These are phyloP conservation scores for Mrakia gelida DNA, from an alignment of 768 basidiomycete species.

Conservation along the genomic window DNA sequence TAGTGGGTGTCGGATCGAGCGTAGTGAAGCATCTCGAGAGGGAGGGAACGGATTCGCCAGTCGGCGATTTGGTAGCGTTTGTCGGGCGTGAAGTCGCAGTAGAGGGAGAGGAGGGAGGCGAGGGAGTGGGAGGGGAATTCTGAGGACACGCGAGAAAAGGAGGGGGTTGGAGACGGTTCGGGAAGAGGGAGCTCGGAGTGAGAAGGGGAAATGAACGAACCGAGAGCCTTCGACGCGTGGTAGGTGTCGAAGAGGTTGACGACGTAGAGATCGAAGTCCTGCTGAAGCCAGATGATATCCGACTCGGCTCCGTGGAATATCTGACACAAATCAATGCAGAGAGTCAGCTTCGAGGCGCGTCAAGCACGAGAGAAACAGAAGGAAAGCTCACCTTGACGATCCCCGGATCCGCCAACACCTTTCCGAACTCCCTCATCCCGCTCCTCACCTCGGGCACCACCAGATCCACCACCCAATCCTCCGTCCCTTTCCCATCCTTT, in stretches of 20 bases:
- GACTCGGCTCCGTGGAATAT: constrained; percentile 92
- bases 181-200: too few species aligned
- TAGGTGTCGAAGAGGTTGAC: constrained; percentile 97
- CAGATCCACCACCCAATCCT: constrained; percentile 81
- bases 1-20: constrained; percentile 96
- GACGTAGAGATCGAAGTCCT: constrained; percentile 87
- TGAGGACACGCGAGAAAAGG: constrained; percentile 40
- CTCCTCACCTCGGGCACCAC: constrained; percentile 60
- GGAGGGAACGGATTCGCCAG: constrained; percentile 92
- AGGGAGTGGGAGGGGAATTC: constrained; percentile 81
- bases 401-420: constrained; percentile 75
- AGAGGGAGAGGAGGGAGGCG: constrained; percentile 76
- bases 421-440: constrained; percentile 67
- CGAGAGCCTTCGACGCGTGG: constrained; percentile 82
- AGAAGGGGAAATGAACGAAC: constrained; percentile 45
- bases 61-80: constrained; percentile 96
- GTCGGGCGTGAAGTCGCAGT: constrained; percentile 83
- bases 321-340: constrained; percentile 45
- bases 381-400: constrained; percentile 67
- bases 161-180: neutral
- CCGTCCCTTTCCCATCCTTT: neutral
- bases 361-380: neutral
- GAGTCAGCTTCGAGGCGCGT: neutral
- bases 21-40: constrained; percentile 82
- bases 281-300: constrained; percentile 93